Evolutionary conservation across 306 rosid genomes (phyloP).

Genomic region (Sesbania bispinosa): DNA sequence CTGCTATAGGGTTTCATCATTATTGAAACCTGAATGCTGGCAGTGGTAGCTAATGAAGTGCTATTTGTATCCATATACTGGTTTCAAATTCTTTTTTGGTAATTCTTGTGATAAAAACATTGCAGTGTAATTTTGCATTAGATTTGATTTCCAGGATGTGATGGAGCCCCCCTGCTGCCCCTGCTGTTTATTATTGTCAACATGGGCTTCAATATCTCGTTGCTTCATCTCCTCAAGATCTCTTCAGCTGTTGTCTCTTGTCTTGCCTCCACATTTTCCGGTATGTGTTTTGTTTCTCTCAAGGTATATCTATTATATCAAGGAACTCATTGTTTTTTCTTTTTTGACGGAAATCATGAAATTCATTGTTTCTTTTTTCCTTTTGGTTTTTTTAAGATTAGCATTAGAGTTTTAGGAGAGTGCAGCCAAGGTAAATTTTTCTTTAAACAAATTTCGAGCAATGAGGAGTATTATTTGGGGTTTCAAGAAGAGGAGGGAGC

Average conservation of each 20-base stretch:
- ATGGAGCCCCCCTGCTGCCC: slow-evolving; percentile 47
- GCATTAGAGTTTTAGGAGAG: neutral
- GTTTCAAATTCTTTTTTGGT: neutral
- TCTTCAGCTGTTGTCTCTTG: slow-evolving; percentile 87
- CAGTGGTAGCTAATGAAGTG: slow-evolving; percentile 6
- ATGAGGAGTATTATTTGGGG: neutral
- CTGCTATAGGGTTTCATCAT: neutral
- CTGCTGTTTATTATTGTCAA: slow-evolving; percentile 38
- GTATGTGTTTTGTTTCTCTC: slow-evolving; percentile 38
- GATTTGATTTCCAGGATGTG: slow-evolving; percentile 41
- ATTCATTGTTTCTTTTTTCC: neutral
- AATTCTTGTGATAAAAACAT: neutral
- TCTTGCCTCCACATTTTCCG: slow-evolving; percentile 84
- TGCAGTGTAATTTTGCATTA: slow-evolving; percentile 13
- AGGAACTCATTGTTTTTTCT: neutral
- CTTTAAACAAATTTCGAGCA: neutral
- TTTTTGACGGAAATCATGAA: neutral
- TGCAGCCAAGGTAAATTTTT: neutral
- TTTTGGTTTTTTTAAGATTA: neutral
- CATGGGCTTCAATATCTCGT: slow-evolving; percentile 63
- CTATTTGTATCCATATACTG: neutral
- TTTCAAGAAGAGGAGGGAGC: neutral
- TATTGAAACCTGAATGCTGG: neutral
- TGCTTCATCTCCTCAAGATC: slow-evolving; percentile 84
- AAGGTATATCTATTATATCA: neutral